Conservation (phyloP, 345 rosid genomes). For the Leavenworthia alabamica region DNA sequence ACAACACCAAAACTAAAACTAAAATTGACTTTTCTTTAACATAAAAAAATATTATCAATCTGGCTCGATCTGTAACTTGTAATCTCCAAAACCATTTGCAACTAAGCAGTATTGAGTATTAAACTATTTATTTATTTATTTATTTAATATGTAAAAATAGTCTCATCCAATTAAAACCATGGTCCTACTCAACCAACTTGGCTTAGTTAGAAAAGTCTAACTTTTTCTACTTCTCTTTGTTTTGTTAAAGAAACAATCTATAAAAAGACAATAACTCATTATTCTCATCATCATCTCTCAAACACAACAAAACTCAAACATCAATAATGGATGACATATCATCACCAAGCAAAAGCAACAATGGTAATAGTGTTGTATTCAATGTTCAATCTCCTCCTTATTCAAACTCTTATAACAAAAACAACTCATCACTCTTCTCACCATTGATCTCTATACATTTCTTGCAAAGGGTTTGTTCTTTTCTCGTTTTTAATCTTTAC, state of each 20-base stretch:
- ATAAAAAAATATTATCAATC: not conserved
- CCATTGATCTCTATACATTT: conserved; percentile 44
- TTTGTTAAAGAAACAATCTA: conserved; percentile 12
- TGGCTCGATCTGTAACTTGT: not conserved
- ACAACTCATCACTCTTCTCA: conserved; percentile 17
- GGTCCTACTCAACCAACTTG: conserved; percentile 3
- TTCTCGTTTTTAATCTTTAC: not conserved
- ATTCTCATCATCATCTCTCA: not conserved
- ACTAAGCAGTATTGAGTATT: not conserved
- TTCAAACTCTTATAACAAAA: conserved; percentile 9
- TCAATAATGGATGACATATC: conserved; percentile 45
- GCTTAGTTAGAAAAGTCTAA: not conserved
- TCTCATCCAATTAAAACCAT: not conserved
- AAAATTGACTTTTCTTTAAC: not conserved
- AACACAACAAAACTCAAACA: conserved; percentile 9
- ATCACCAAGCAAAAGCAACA: conserved; percentile 25
- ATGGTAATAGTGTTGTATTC: conserved; percentile 34
- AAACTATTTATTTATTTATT: too few species aligned
- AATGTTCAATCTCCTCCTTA: conserved; percentile 37
- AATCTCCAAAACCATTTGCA: conserved; percentile 11
- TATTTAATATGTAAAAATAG: too few species aligned
- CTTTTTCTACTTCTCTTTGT: not conserved
- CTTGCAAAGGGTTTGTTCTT: conserved; percentile 56
- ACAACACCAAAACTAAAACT: not conserved
- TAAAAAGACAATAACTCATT: conserved; percentile 1